These are phyloP conservation scores for Blastomyces gilchristii DNA, from an alignment of 2,329 filamentous ascomycete genomes.

Conservation along the genomic window DNA sequence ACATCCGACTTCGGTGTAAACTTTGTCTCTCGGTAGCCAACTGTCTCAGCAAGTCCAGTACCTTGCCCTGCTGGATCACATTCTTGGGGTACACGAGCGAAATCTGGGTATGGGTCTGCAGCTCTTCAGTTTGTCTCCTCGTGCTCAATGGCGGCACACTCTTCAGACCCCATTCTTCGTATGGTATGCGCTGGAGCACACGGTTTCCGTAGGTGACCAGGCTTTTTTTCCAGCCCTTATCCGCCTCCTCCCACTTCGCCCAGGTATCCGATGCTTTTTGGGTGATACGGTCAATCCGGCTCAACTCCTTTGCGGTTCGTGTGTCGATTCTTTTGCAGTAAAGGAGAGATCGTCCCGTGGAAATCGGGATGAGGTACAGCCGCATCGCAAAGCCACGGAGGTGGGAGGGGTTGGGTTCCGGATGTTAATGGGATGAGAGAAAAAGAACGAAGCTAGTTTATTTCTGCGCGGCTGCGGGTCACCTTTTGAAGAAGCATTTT, in stretches of 20 bases:
- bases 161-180: conserved; percentile 96
- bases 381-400: conserved; percentile 51
- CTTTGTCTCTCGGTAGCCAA: conserved; percentile 72
- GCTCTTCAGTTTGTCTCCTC: conserved; percentile 53
- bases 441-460: not conserved
- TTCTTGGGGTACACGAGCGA: conserved; percentile 57
- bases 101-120: conserved; percentile 55
- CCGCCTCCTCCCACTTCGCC: conserved; percentile 77
- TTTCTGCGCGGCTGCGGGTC: not conserved
- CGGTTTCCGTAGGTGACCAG: conserved; percentile 80
- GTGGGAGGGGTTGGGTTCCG: not conserved
- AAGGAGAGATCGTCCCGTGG: conserved; percentile 78
- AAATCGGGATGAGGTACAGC: conserved; percentile 86
- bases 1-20: conserved; percentile 64
- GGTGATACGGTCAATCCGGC: conserved; percentile 59
- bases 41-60: conserved; percentile 54
- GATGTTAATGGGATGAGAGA: not conserved
- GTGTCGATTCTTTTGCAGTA: conserved; percentile 72
- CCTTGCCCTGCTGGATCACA: conserved; percentile 54
- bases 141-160: conserved; percentile 74
- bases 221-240: conserved; percentile 77
- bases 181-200: conserved; percentile 77
- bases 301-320: conserved; percentile 44
- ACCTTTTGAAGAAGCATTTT: conserved; percentile 6
- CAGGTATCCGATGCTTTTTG: conserved; percentile 65